Base-by-base conservation (phyloP, 2,329 filamentous ascomycete genomes). In the Aureobasidium vineae region DNA sequence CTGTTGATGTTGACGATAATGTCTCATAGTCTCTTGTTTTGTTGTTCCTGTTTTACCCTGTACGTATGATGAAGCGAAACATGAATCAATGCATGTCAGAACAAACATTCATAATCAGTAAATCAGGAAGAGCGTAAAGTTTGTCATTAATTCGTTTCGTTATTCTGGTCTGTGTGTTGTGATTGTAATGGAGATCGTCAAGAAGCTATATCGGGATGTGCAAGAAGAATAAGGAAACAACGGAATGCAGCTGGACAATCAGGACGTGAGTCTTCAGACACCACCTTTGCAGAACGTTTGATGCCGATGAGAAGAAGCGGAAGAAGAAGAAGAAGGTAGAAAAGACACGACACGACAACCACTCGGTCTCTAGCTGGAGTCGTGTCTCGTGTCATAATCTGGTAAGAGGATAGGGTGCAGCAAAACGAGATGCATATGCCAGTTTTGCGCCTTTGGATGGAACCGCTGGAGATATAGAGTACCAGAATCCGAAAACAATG, bases 1-100 rank as follows among this genome's bases (percentile, higher is more conserved):
- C 43, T 52, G 59, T 63, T 41, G 45, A 63, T 63, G 45, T 63
- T 63, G 59, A 63, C 59, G 59, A 50, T 63, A 50, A 63, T 63
- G 43, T 63, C 33, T 63, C 33, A 38, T 50, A n/a, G 59, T 50
- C 45, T 13, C 26, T 63, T 63, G n/a, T n/a, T 49, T 61, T 47
- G 19, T n/a, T 49, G 16, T 28, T 26, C 33, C 7, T 59, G 40
- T 19, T 45, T 28, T 59, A 7, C 31, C 7, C 11, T 43, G 38
- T 45, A 59, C 28, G 54, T 59, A 59, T 36, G 57, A 52, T 38
- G 45, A 47, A 45, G 56, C 56, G 36, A 60, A 60, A 33, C 23
- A 36, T 23, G 6, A 26, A 49, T 16, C 16, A 28, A 19, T 28
- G 21, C 19, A 47, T 61, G 41, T 26, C 40, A 31, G 13, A 33